Base-by-base conservation (phyloP, 2,329 filamentous ascomycete species). In the Cladophialophora chaetospira region DNA sequence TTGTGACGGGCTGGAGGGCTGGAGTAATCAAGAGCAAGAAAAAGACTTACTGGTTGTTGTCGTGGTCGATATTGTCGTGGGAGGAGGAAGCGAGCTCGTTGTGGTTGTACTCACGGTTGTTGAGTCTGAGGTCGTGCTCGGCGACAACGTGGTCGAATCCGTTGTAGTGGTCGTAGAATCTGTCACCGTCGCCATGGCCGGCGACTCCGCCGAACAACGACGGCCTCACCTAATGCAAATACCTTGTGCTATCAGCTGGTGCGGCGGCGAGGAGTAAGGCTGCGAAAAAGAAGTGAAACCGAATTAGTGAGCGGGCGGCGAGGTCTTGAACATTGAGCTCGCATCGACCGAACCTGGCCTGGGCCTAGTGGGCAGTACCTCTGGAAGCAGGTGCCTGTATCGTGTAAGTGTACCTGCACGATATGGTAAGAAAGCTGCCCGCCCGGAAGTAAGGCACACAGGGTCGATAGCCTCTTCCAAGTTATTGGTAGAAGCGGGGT, bases 331-430 rank as follows among this genome's bases (percentile, higher is more conserved):
- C 42, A 2, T 19, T n/a, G 23, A 23, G 23, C 42, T 9, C 15
- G 42, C 13, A 8, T 6, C 40, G 15, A 26, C 21, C 23, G n/a
- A n/a, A n/a, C n/a, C n/a, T n/a, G n/a, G n/a, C n/a, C n/a, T n/a
- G n/a, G n/a, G n/a, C n/a, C n/a, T n/a, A n/a, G n/a, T n/a, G n/a
- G n/a, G n/a, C n/a, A n/a, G n/a, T n/a, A n/a, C n/a, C n/a, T n/a
- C n/a, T n/a, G n/a, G n/a, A n/a, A n/a, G n/a, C n/a, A n/a, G n/a
- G n/a, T n/a, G n/a, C n/a, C n/a, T n/a, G n/a, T n/a, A n/a, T n/a
- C n/a, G n/a, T n/a, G n/a, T n/a, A n/a, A n/a, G n/a, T 53, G 40
- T 53, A 31, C 40, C 57, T 60, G 57, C 57, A 55, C 45, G 35
- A 47, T 46, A 47, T 33, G 21, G 40, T 19, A 15, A n/a, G 21